These are phyloP conservation scores for Ochetophila trinervis DNA, from an alignment of 306 rosid genomes.

Conservation along the genomic window DNA sequence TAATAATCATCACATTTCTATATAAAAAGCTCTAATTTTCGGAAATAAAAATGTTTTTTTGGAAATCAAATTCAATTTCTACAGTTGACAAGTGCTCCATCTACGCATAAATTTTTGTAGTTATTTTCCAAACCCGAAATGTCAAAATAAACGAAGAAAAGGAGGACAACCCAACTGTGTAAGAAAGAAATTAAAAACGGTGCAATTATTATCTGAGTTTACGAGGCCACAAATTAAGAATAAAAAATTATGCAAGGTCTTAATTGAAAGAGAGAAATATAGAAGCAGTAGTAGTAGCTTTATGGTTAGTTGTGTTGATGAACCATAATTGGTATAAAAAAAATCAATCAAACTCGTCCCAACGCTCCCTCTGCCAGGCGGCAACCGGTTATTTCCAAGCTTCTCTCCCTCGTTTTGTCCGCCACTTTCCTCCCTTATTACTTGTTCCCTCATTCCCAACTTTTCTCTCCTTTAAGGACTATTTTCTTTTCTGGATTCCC, in stretches of 20 bases:
- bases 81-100: too few relatives aligned
- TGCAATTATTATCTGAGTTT: background rate
- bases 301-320: conserved; percentile 24
- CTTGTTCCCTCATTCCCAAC: conserved; percentile 1
- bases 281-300: background rate
- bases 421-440: conserved; percentile 31
- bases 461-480: background rate
- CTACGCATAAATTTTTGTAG: background rate
- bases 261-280: background rate
- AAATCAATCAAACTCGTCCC: background rate
- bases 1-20: too few relatives aligned
- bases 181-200: background rate
- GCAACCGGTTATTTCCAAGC: conserved; percentile 59
- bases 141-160: background rate
- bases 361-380: background rate
- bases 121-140: background rate
- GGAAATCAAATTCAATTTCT: too few relatives aligned
- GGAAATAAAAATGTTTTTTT: too few relatives aligned
- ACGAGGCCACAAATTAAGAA: background rate
- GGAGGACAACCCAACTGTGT: background rate
- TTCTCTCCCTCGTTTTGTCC: conserved; percentile 63
- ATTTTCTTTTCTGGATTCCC: conserved; percentile 8
- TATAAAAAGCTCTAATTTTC: too few relatives aligned
- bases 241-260: background rate
- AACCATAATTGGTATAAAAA: too few relatives aligned